phyloP scores from a whole-genome alignment of 2,329 filamentous ascomycete genomes.

The Mycosphaerella sp. region DNA sequence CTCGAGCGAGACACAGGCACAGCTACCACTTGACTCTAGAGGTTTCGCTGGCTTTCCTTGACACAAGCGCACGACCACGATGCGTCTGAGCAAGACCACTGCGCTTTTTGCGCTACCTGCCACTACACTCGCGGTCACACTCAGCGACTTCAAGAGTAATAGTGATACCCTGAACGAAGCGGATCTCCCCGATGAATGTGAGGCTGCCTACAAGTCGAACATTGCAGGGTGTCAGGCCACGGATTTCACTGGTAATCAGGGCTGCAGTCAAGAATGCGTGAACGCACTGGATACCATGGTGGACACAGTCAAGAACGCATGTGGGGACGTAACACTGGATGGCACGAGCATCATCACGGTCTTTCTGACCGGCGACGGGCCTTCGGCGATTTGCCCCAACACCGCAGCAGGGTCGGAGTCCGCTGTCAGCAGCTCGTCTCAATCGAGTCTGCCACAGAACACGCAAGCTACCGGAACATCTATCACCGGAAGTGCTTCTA shows the following conservation, averaged over 20 bases:
- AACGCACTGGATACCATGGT: slow-evolving; percentile 36
- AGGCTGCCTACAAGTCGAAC: slow-evolving; percentile 37
- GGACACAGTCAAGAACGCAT: slow-evolving; percentile 32
- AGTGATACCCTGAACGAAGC: slow-evolving; percentile 35
- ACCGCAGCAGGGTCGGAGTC: slow-evolving; percentile 5
- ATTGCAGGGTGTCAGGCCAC: slow-evolving; percentile 38
- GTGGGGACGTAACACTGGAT: slow-evolving; percentile 33
- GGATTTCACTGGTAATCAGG: slow-evolving; percentile 39
- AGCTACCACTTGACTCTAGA: too few species aligned
- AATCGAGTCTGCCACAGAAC: background rate
- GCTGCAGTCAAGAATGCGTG: slow-evolving; percentile 40
- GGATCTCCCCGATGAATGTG: slow-evolving; percentile 37
- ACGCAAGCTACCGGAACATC: slow-evolving; percentile 4
- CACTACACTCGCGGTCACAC: slow-evolving; percentile 35
- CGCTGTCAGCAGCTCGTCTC: background rate
- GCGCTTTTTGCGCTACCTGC: slow-evolving; percentile 25
- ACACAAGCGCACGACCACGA: background rate
- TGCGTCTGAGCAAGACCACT: slow-evolving; percentile 1
- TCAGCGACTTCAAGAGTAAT: slow-evolving; percentile 37
- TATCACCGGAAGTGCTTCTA: slow-evolving; percentile 15
- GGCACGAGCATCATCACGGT: slow-evolving; percentile 40
- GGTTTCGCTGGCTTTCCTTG: too few species aligned
- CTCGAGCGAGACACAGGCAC: too few species aligned
- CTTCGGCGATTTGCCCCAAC: slow-evolving; percentile 36
- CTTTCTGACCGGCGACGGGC: slow-evolving; percentile 38